These are phyloP conservation scores for Epichloe hybrida DNA, from an alignment of 2,329 filamentous ascomycete genomes.

Conservation along the genomic window DNA sequence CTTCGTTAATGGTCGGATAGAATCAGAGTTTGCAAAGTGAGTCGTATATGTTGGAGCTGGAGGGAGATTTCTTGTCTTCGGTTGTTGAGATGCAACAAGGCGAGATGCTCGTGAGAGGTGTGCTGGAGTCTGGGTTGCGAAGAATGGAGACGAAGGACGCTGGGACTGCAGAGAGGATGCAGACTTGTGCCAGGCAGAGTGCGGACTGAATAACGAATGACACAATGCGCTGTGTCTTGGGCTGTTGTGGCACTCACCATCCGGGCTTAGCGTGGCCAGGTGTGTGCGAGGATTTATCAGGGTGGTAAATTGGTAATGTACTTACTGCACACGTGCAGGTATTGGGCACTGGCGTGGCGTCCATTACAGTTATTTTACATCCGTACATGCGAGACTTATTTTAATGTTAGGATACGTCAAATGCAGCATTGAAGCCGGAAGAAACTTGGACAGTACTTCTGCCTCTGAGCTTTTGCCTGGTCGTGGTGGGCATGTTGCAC, in stretches of 20 bases:
- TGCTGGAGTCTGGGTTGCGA: neutral
- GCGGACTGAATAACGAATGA: slow-evolving; percentile 6
- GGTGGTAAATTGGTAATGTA: too few species aligned
- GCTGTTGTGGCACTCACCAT: slow-evolving; percentile 6
- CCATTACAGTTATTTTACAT: too few species aligned
- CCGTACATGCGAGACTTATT: too few species aligned
- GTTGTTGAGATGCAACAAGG: neutral
- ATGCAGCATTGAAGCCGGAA: too few species aligned
- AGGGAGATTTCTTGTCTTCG: neutral
- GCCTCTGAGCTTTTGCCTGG: too few species aligned
- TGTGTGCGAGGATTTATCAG: neutral
- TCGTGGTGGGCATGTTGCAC: too few species aligned
- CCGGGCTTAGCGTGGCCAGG: slow-evolving; percentile 3
- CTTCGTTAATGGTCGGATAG: neutral
- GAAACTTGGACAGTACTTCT: too few species aligned
- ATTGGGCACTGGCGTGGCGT: neutral
- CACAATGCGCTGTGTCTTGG: slow-evolving; percentile 6
- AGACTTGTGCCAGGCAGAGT: slow-evolving; percentile 3
- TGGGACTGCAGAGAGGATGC: neutral
- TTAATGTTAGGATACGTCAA: too few species aligned
- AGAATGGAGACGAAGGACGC: slow-evolving; percentile 4
- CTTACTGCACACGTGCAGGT: neutral
- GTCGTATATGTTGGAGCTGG: neutral
- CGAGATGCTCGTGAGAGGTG: neutral
- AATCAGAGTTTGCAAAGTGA: neutral